Evolutionary conservation across 768 basidiomycete species (phyloP).

Genomic region (Suillus subalutaceus): DNA sequence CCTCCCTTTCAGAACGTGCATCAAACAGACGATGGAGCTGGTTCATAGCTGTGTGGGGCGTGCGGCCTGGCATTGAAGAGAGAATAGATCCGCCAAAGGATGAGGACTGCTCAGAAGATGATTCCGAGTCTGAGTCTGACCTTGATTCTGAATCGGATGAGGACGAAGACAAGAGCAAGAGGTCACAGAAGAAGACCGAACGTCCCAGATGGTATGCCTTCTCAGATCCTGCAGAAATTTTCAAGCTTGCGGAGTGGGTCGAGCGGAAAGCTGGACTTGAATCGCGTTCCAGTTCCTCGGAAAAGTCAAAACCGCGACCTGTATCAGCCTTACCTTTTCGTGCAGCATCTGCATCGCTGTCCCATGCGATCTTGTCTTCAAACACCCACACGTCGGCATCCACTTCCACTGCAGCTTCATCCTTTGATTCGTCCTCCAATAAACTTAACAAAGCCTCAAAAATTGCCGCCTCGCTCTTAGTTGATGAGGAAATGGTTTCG

Average conservation of each 20-base stretch:
- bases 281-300: neutral
- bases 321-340: neutral
- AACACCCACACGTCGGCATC: neutral
- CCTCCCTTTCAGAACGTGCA: constrained; percentile 52
- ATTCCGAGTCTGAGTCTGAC: constrained; percentile 25
- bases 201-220: constrained; percentile 71
- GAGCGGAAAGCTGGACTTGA: constrained; percentile 49
- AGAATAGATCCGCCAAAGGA: constrained; percentile 19
- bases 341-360: neutral
- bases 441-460: neutral
- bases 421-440: neutral
- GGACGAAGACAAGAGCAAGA: constrained; percentile 42
- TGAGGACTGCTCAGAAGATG: constrained; percentile 22
- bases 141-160: constrained; percentile 30
- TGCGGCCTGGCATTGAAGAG: constrained; percentile 41
- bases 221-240: constrained; percentile 64
- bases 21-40: constrained; percentile 68
- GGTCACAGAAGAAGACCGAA: neutral
- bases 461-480: neutral
- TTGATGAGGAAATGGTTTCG: constrained; percentile 12
- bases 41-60: constrained; percentile 80
- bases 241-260: constrained; percentile 68
- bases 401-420: neutral
- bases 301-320: neutral
- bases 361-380: neutral